Conservation (phyloP, 106 monocot species). For the Acorus calamus region DNA sequence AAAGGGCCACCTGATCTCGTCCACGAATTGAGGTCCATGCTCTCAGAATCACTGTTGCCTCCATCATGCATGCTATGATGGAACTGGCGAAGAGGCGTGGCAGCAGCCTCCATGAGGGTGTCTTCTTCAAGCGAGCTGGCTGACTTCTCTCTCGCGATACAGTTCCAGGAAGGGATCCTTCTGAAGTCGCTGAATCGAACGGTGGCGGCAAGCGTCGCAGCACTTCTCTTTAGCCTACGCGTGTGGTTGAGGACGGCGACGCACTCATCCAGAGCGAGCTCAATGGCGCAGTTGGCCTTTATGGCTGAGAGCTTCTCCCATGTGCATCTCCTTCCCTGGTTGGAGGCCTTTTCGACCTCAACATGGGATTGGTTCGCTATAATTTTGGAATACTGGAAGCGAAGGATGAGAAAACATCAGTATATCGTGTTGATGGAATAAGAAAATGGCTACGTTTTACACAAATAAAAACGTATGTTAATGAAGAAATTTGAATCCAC, state of each 20-base stretch:
- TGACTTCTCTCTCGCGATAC: slow-evolving; percentile 86
- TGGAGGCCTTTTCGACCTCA: slow-evolving; percentile 81
- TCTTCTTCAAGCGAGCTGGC: slow-evolving; percentile 78
- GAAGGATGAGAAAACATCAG: too few relatives aligned
- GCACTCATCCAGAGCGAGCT: slow-evolving; percentile 84
- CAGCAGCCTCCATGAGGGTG: neutral
- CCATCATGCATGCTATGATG: slow-evolving; percentile 27
- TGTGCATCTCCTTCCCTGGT: slow-evolving; percentile 88
- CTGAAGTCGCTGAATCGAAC: slow-evolving; percentile 43
- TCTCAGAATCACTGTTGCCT: slow-evolving; percentile 84
- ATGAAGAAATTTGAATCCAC: slow-evolving; percentile 13
- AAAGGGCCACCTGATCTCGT: slow-evolving; percentile 78
- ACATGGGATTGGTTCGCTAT: slow-evolving; percentile 74
- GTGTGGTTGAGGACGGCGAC: slow-evolving; percentile 83
- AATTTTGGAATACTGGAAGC: slow-evolving; percentile 67
- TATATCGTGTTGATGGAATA: too few relatives aligned
- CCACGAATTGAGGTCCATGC: slow-evolving; percentile 65
- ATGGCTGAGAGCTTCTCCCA: slow-evolving; percentile 99
- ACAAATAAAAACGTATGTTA: too few relatives aligned
- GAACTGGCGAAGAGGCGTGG: too few relatives aligned
- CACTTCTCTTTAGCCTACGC: slow-evolving; percentile 68
- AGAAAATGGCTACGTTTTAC: neutral
- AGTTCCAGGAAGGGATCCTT: slow-evolving; percentile 96
- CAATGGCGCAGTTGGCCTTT: slow-evolving; percentile 87
- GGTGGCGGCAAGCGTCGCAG: slow-evolving; percentile 27